Evolutionary conservation across 2,329 filamentous ascomycete species (phyloP).

Genomic region (Exophiala alcalophila): DNA sequence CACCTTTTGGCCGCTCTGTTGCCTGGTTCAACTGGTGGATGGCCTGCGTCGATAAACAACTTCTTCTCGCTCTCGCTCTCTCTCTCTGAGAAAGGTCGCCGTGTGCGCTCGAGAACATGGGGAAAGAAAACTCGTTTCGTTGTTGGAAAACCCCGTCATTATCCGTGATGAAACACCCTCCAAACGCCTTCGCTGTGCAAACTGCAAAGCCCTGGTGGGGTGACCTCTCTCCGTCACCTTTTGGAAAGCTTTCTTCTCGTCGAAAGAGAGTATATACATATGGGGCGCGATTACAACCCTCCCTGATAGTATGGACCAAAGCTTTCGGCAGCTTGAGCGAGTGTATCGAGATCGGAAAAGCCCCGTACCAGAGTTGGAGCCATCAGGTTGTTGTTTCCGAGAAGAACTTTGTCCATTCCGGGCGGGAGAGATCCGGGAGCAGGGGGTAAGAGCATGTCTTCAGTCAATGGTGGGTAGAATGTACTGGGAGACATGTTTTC

Average conservation of each 20-base stretch:
- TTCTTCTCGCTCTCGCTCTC: too few relatives aligned
- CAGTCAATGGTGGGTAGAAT: slow-evolving; percentile 28
- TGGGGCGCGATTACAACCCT: slow-evolving; percentile 14
- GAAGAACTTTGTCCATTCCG: slow-evolving; percentile 7
- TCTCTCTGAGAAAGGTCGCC: too few relatives aligned
- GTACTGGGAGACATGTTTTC: slow-evolving; percentile 25
- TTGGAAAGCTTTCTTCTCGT: neutral
- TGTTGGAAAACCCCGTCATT: neutral
- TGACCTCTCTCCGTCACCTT: neutral
- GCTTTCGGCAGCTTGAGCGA: slow-evolving; percentile 30
- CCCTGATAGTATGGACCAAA: slow-evolving; percentile 29
- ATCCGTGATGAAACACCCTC: slow-evolving; percentile 2
- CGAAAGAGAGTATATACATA: neutral
- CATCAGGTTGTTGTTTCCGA: slow-evolving; percentile 17
- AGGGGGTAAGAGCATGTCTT: slow-evolving; percentile 21
- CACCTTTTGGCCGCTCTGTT: too few relatives aligned
- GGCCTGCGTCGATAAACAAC: too few relatives aligned
- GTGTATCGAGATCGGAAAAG: slow-evolving; percentile 31
- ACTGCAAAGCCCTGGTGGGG: neutral
- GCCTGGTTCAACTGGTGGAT: too few relatives aligned
- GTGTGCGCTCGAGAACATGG: too few relatives aligned
- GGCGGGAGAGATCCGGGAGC: too few relatives aligned
- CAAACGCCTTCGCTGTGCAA: slow-evolving; percentile 17
- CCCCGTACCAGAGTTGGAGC: slow-evolving; percentile 25
- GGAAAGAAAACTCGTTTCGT: neutral